Evolutionary conservation across 2,329 filamentous ascomycete genomes (phyloP).

Genomic region (Colletotrichum liriopes): DNA sequence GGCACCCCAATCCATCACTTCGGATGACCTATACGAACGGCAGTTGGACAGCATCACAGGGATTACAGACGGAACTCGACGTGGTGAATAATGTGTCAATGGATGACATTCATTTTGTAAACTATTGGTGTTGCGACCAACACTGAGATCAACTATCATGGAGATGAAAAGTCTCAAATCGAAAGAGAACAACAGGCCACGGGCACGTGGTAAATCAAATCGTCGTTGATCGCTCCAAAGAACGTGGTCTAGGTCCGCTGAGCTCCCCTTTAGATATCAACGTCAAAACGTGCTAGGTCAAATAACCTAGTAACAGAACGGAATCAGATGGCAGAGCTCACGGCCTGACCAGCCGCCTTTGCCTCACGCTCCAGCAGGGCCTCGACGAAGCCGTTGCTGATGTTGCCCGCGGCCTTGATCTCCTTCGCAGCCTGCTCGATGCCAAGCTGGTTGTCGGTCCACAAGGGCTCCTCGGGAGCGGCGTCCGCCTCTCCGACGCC

Average conservation of each 20-base stretch:
- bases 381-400: conserved; percentile 66
- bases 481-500: conserved; percentile 85
- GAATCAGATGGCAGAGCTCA: conserved; percentile 48
- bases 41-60: not conserved
- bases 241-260: conserved; percentile 47
- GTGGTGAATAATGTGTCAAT: conserved; percentile 23
- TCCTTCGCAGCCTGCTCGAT: conserved; percentile 77
- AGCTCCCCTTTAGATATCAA: conserved; percentile 41
- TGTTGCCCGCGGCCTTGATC: conserved; percentile 65
- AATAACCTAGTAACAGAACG: conserved; percentile 25
- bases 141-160: conserved; percentile 33
- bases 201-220: conserved; percentile 25
- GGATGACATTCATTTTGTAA: conserved; percentile 34
- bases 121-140: conserved; percentile 41
- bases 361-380: conserved; percentile 72
- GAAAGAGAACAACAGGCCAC: conserved; percentile 35
- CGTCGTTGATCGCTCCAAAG: conserved; percentile 50
- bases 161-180: conserved; percentile 31
- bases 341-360: conserved; percentile 50
- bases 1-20: not conserved
- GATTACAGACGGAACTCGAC: not conserved
- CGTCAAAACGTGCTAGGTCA: conserved; percentile 14
- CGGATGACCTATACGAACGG: not conserved
- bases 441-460: conserved; percentile 91
- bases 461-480: conserved; percentile 80